These are phyloP conservation scores for Murraya koenigii DNA, from an alignment of 345 rosid genomes.

Conservation along the genomic window DNA sequence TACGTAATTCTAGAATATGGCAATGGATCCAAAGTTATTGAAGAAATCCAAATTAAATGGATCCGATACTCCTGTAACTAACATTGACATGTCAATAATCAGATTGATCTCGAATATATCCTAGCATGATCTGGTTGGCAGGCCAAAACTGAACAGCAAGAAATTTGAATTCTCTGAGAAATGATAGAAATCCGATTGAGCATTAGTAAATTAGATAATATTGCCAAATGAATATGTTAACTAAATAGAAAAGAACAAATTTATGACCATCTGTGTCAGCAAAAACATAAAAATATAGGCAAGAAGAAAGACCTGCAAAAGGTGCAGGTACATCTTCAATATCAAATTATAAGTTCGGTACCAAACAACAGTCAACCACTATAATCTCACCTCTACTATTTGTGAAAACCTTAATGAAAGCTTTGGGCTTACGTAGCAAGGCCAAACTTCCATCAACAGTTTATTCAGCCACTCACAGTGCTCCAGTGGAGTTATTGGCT, in stretches of 20 bases:
- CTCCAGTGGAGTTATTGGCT: constrained; percentile 88
- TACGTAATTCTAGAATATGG: not conserved
- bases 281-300: not conserved
- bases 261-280: not conserved
- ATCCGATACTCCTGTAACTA: not conserved
- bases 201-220: not conserved
- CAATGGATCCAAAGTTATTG: not conserved
- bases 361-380: not conserved
- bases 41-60: not conserved
- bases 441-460: constrained; percentile 81
- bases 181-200: not conserved
- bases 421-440: constrained; percentile 59
- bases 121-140: not conserved
- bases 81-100: not conserved
- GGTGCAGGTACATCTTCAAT: not conserved
- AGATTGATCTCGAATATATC: not conserved
- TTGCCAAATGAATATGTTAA: not conserved
- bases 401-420: constrained; percentile 66
- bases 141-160: not conserved
- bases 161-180: not conserved
- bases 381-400: constrained; percentile 70
- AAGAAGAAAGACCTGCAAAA: not conserved
- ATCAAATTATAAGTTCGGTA: not conserved
- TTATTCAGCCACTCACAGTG: constrained; percentile 97
- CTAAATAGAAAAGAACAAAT: not conserved